Conservation (phyloP, 192 early-diverging fungal species). For the Coemansia guatemalensis region DNA sequence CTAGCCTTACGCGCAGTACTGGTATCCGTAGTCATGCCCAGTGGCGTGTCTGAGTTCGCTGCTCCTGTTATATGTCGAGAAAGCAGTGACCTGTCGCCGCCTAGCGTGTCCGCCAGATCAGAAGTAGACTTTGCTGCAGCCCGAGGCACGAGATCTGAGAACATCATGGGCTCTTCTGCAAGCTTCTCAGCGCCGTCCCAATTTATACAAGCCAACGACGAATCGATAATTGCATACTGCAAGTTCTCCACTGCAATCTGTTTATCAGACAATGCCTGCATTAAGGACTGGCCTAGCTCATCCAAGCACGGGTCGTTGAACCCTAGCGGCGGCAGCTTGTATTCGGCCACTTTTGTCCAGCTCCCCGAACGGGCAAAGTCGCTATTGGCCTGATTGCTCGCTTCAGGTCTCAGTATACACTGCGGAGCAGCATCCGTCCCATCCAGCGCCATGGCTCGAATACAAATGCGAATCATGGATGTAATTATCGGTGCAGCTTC, state of each 20-base stretch:
- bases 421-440: conserved; percentile 25
- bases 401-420: conserved; percentile 12
- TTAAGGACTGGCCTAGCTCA: conserved; percentile 7
- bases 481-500: conserved; percentile 8
- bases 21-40: too few species aligned
- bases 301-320: conserved; percentile 18
- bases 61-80: too few species aligned
- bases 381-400: background rate
- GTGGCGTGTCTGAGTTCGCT: too few species aligned
- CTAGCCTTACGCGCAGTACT: too few species aligned
- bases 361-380: conserved; percentile 38
- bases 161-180: background rate
- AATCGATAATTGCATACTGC: conserved; percentile 44
- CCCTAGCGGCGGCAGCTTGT: conserved; percentile 5
- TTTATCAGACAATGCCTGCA: conserved; percentile 28
- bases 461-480: conserved; percentile 24
- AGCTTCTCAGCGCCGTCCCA: conserved; percentile 21
- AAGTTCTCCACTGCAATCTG: conserved; percentile 28
- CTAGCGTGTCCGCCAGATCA: background rate
- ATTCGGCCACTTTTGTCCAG: conserved; percentile 25
- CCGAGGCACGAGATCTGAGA: background rate
- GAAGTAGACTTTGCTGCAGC: conserved; percentile 3
- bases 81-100: too few species aligned
- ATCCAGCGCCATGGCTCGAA: conserved; percentile 19
- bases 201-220: conserved; percentile 28